Percentiles rank a stretch among this genome's conserved stretches.
Evolutionary conservation across 2,329 filamentous ascomycete genomes (phyloP).

Genomic region (Zasmidium cellare): DNA sequence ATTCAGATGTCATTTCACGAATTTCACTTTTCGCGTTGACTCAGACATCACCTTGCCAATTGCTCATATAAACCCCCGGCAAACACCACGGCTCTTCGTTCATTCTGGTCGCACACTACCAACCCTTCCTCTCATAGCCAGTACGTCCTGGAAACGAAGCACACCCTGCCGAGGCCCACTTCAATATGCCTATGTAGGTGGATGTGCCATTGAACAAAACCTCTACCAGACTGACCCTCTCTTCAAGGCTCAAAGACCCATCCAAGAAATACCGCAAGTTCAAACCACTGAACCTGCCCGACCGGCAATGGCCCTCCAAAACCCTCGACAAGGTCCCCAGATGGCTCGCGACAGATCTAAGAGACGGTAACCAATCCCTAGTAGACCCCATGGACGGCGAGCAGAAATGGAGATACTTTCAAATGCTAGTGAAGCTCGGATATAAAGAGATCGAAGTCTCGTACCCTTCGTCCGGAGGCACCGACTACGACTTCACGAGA

Average conservation of each 20-base stretch:
- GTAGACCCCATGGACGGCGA: constrained; percentile 94
- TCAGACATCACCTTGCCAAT: constrained; percentile 3
- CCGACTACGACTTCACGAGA: constrained; percentile 93
- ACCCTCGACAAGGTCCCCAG: constrained; percentile 80
- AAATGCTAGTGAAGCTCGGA: constrained; percentile 86
- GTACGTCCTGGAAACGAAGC: background rate
- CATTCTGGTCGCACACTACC: background rate
- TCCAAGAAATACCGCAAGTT: constrained; percentile 76
- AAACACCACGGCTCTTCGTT: background rate
- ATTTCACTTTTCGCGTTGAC: background rate
- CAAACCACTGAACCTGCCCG: constrained; percentile 63
- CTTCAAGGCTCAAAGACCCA: constrained; percentile 65
- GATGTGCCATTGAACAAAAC: background rate
- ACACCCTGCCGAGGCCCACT: background rate
- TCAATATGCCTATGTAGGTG: constrained; percentile 18
- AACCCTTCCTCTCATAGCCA: background rate
- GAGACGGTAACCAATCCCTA: constrained; percentile 93
- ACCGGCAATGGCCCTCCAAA: constrained; percentile 82
- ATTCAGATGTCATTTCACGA: constrained; percentile 17
- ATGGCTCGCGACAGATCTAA: constrained; percentile 85
- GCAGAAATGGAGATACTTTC: constrained; percentile 93
- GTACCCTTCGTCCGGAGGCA: constrained; percentile 91
- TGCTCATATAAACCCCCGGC: constrained; percentile 2
- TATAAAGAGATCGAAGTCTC: constrained; percentile 99
- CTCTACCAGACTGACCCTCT: constrained; percentile 1